Base-by-base conservation (phyloP, 495 filamentous ascomycete species). In the Parathielavia appendiculata region DNA sequence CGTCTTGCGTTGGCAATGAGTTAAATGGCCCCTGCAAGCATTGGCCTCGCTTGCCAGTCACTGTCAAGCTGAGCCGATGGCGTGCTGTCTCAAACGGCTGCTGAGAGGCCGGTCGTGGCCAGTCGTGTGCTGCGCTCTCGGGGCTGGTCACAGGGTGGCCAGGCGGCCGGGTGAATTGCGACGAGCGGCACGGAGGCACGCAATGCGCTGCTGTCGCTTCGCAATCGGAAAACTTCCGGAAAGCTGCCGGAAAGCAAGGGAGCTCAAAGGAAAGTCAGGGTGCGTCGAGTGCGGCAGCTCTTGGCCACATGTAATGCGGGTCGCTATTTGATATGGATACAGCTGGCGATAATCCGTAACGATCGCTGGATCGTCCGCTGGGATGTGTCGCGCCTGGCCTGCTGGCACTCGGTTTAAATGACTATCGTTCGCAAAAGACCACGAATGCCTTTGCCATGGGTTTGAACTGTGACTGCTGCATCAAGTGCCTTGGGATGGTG, bases 11-110 rank as follows among this genome's bases (percentile, higher is more conserved):
- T 48, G 53, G 66, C 40, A 36, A 32, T 45, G 47, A 45, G 59
- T 62, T 61, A 64, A 53, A 63, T 67, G 62, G 60, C 55, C 57
- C 60, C 57, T 69, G 60, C 62, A 54, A 65, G 66, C 67, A 68
- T 68, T 66, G 63, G 63, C 58, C 62, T 66, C 65, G 61, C 57
- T 66, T 67, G 58, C 60, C 53, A 58, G 59, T 52, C 19, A 41
- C 50, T 30, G 52, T 59, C 65, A 58, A 60, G 67, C 67, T 62
- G 62, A 55, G 65, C 17, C 57, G 62, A 71, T 71, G 48, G 67
- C 69, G 69, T 71, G 69, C 69, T 71, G 60, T 43, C 60, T 60
- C 54, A 62, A 61, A 51, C 51, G 38, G 52, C 13, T 20, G 54
- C 38, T 60, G 59, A 26, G 56, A 59, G 12, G 22, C 22, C 30